phyloP scores from a whole-genome alignment of 805 yeast genomes.

The Brettanomyces nanus region DNA sequence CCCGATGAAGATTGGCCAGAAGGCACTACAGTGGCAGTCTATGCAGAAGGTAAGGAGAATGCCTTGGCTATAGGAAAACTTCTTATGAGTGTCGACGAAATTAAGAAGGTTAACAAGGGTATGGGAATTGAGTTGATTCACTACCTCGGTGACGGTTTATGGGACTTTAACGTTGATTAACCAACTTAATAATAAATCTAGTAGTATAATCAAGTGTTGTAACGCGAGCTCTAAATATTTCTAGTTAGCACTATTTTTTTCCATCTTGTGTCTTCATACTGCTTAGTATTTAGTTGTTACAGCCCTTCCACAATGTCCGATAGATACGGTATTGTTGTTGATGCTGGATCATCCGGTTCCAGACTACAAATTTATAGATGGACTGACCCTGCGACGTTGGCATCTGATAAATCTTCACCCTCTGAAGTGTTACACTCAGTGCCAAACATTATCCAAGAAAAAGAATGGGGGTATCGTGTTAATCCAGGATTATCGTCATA shows the following conservation, averaged over 20 bases:
- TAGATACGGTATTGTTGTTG: conserved; percentile 83
- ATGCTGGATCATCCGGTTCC: conserved; percentile 95
- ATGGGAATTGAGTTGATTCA: conserved; percentile 81
- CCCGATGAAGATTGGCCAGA: conserved; percentile 66
- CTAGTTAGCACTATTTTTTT: not conserved
- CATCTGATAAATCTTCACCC: conserved; percentile 19
- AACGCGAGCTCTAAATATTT: not conserved
- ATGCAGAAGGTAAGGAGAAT: conserved; percentile 87
- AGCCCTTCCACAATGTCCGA: not conserved
- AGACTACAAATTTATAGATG: conserved; percentile 78
- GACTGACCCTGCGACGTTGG: conserved; percentile 31
- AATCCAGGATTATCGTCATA: conserved; percentile 80
- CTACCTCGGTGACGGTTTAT: conserved; percentile 83
- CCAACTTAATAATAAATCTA: too few species aligned
- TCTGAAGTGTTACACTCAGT: conserved; percentile 40
- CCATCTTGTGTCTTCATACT: too few species aligned
- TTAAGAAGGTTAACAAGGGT: conserved; percentile 75
- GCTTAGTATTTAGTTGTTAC: too few species aligned
- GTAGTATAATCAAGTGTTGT: too few species aligned
- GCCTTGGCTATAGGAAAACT: conserved; percentile 90
- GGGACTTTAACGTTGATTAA: conserved; percentile 51
- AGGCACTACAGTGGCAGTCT: conserved; percentile 69
- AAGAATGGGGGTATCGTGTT: conserved; percentile 64
- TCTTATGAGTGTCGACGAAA: conserved; percentile 83
- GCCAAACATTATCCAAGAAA: conserved; percentile 57